phyloP scores from a whole-genome alignment of 2,329 filamentous ascomycete genomes.

The Scleromitrula shiraiana region DNA sequence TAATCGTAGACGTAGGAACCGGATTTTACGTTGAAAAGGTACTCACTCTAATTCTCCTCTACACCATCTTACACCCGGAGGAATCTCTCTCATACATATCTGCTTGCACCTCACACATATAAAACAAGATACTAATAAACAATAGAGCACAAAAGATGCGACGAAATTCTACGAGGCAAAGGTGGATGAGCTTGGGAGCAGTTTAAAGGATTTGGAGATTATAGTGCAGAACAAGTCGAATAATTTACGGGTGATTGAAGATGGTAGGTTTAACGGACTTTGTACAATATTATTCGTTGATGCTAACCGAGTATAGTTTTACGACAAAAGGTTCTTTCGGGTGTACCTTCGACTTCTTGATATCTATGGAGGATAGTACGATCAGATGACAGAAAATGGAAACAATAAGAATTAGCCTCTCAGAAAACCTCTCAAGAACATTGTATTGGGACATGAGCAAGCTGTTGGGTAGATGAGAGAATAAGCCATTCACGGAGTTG shows the following conservation, averaged over 20 bases:
- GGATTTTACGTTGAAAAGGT: slow-evolving; percentile 95
- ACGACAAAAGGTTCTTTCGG: slow-evolving; percentile 43
- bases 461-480: too few species aligned
- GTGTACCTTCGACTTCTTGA: slow-evolving; percentile 31
- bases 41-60: background rate
- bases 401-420: too few species aligned
- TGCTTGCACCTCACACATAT: background rate
- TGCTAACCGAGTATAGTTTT: slow-evolving; percentile 34
- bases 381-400: too few species aligned
- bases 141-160: slow-evolving; percentile 48
- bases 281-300: background rate
- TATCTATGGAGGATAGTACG: slow-evolving; percentile 8
- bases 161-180: slow-evolving; percentile 60
- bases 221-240: slow-evolving; percentile 70
- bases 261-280: slow-evolving; percentile 46
- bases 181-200: slow-evolving; percentile 56
- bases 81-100: too few species aligned
- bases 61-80: background rate
- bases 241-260: slow-evolving; percentile 80
- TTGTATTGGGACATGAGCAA: too few species aligned
- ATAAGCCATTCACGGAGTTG: too few species aligned
- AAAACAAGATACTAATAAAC: background rate
- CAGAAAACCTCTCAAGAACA: background rate
- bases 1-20: slow-evolving; percentile 87
- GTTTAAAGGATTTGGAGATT: slow-evolving; percentile 59